Base-by-base conservation (phyloP, 176 grass and related monocot genomes). In the Typha latifolia region DNA sequence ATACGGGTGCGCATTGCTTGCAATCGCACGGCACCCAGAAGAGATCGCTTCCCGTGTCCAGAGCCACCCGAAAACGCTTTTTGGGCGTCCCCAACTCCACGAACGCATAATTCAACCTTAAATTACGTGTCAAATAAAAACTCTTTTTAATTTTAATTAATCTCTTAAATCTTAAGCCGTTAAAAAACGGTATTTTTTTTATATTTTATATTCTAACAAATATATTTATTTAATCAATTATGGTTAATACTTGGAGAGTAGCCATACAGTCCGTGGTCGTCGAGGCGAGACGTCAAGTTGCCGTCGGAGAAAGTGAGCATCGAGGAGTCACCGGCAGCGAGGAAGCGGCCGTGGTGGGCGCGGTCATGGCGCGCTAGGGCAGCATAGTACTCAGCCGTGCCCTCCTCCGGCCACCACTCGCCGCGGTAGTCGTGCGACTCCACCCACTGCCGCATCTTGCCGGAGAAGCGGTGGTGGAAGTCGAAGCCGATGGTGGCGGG, bases 11-110 rank as follows among this genome's bases (percentile, higher is more conserved):
- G 67, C 94, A 97, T 37, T 69, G 53, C 66, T 63, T 7, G 75
- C 93, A 96, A 64, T 91, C 74, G 64, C 92, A 96, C 61, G 92
- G 92, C 66, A 96, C 82, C 92, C 88, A 96, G 70, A 96, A 82
- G 19, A 96, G 85, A 70, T 89, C 85, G 64, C 92, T 96, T 62
- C 92, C 92, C 57, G 92, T 91, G 79, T 91, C 92, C 62, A 96
- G 77, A 48, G 92, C 92, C 66, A 96, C 92, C 56, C 91, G 77
- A 74, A 91, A 91, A 22, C 82, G 86, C 82, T 86, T 68, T 27
- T 91, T 91, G 72, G 92, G 92, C 37, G 85, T 91, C 61, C 92
- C 92, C 74, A 96, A 68, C 77, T 78, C 77, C 69, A 91, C 80
- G 67, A 63, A n/a, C 29, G 92, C 84, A 78, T 91, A 96, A 68